Percentiles rank a stretch among this genome's conserved stretches.
phyloP scores from a whole-genome alignment of 2,329 filamentous ascomycete genomes.

The Pezicula neosporulosa region DNA sequence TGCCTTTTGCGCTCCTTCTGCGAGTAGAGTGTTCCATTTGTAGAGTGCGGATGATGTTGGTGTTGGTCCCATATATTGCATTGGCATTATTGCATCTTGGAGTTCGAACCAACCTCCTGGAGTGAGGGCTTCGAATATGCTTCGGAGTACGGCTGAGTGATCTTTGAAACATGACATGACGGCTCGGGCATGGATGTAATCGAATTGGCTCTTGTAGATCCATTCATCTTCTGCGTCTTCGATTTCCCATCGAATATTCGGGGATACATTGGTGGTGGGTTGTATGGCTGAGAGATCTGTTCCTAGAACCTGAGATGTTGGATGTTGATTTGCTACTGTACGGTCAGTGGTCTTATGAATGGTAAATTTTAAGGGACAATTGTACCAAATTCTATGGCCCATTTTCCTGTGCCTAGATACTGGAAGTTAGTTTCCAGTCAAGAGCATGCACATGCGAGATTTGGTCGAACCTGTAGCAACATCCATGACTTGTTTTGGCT shows the following conservation, averaged over 20 bases:
- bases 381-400: not conserved
- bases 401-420: too few species aligned
- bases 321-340: not conserved
- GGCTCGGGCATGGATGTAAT: slow-evolving; percentile 32
- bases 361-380: not conserved
- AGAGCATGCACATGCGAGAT: too few species aligned
- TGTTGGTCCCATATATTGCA: not conserved
- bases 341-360: not conserved
- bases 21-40: slow-evolving; percentile 9
- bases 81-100: not conserved
- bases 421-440: too few species aligned
- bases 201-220: slow-evolving; percentile 41
- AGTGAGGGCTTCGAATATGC: not conserved
- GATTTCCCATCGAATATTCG: slow-evolving; percentile 45
- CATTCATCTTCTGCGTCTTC: slow-evolving; percentile 47
- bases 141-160: not conserved
- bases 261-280: slow-evolving; percentile 26
- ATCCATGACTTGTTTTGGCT: slow-evolving; percentile 29
- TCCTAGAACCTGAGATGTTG: not conserved
- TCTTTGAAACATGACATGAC: not conserved
- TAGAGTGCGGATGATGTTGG: not conserved
- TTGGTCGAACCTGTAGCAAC: slow-evolving; percentile 31
- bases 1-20: slow-evolving; percentile 2
- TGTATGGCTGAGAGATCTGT: slow-evolving; percentile 1
- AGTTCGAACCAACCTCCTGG: slow-evolving; percentile 1